Conservation (phyloP, 2,329 filamentous ascomycete genomes). For the Clarireedia paspali region DNA sequence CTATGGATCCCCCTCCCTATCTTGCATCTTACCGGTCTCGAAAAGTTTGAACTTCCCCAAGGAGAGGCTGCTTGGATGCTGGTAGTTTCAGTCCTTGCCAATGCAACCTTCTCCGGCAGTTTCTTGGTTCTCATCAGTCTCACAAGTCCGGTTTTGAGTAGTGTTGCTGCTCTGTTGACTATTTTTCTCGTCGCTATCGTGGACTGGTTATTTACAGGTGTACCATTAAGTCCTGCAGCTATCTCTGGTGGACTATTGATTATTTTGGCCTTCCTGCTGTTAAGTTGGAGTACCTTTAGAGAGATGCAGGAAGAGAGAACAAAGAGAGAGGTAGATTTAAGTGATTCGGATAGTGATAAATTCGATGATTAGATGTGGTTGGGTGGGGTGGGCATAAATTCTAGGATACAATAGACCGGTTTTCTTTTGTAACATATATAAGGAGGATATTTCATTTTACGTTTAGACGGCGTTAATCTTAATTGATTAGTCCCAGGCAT, state of each 20-base stretch:
- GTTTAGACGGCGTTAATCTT: neutral
- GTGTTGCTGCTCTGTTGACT: slow-evolving; percentile 85
- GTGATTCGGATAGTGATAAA: slow-evolving; percentile 38
- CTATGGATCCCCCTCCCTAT: slow-evolving; percentile 90
- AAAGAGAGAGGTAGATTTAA: slow-evolving; percentile 41
- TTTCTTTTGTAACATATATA: neutral
- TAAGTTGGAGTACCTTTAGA: slow-evolving; percentile 86
- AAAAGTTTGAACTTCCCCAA: slow-evolving; percentile 73
- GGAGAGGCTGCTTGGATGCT: slow-evolving; percentile 76
- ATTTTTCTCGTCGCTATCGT: slow-evolving; percentile 94
- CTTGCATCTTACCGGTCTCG: slow-evolving; percentile 69
- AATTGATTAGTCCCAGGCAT: neutral
- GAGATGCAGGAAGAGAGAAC: slow-evolving; percentile 83
- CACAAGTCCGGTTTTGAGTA: slow-evolving; percentile 85
- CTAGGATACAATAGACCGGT: neutral
- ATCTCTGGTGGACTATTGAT: slow-evolving; percentile 81
- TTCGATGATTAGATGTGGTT: slow-evolving; percentile 28
- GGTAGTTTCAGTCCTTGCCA: slow-evolving; percentile 71
- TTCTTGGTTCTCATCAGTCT: slow-evolving; percentile 91
- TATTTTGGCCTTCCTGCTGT: slow-evolving; percentile 74
- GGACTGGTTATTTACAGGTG: slow-evolving; percentile 79
- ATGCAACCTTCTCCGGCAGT: slow-evolving; percentile 85
- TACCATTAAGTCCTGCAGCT: slow-evolving; percentile 65
- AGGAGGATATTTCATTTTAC: neutral
- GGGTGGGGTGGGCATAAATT: neutral